Evolutionary conservation across 2,329 filamentous ascomycete genomes (phyloP), one percentile per base, ranked within the genome.

Genomic region (Elsinoe australis): DNA sequence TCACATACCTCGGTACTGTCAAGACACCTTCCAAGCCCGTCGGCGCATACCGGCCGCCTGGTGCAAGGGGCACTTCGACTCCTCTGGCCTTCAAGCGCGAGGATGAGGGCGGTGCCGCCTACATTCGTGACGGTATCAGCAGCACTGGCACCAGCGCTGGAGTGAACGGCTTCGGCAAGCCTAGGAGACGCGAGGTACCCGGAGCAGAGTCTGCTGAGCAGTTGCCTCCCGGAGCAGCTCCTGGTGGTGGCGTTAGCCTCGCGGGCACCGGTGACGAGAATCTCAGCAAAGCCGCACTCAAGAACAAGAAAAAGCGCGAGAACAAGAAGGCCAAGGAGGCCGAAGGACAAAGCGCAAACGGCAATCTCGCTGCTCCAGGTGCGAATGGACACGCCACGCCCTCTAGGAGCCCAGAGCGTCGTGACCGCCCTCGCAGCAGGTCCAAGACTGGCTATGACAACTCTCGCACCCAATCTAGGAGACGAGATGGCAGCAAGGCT

Each of bases 221-320:
- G 12, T 68, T 81, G 36, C 77, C 81, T 38, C 79, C 85, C n/a
- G 80, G 83, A 54, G 82, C 84, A 35, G 77, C 77, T 46, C 79
- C 82, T 38, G 79, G 79, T 47, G 79, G 79, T 17, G 80, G 79
- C 34, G 79, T 81, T 33, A 78, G 76, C 53, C 74, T 85, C 36
- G 79, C 83, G 10, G 75, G 69, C 54, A 62, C 80, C 67, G 76
- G 70, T 54, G 84, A 87, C 52, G 85, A 86, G 57, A 82, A 77
- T 57, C 65, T 92, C 53, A 89, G 85, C 53, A 94, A 92, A 71
- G 80, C 84, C 47, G 88, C 85, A 9, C 72, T 87, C 58, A 95
- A 95, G 77, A 95, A 95, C 71, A 96, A 96, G 79, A 96, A 96
- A 79, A 96, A 96, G 78, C 80, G 92, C 36, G 83, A 86, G 57